Conservation (phyloP, 805 yeast species). For the Hanseniaspora vineae region DNA sequence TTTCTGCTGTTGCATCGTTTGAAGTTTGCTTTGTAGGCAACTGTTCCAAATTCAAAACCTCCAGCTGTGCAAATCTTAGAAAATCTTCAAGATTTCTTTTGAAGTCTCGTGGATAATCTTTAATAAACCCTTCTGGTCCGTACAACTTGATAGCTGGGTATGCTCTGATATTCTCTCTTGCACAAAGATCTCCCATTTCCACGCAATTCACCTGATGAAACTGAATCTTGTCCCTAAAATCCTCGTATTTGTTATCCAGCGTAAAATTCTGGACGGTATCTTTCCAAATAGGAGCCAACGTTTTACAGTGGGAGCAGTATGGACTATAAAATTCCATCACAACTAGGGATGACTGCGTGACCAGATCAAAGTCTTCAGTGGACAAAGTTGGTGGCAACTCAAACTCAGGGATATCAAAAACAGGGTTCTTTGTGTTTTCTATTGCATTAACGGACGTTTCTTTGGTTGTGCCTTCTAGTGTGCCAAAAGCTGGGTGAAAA, state of each 20-base stretch:
- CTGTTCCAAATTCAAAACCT: conserved; percentile 30
- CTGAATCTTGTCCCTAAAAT: conserved; percentile 21
- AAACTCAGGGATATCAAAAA: neutral
- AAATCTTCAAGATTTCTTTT: conserved; percentile 37
- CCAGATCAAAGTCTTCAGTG: conserved; percentile 34
- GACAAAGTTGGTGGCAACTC: conserved; percentile 25
- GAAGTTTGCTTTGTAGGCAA: conserved; percentile 17
- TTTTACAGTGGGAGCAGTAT: conserved; percentile 70
- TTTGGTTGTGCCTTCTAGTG: neutral
- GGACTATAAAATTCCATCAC: conserved; percentile 88
- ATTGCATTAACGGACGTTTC: neutral
- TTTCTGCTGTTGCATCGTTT: neutral
- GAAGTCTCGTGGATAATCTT: conserved; percentile 35
- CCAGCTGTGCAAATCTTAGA: conserved; percentile 39
- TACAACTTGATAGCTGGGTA: conserved; percentile 67
- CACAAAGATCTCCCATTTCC: conserved; percentile 77
- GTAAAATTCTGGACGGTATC: conserved; percentile 40
- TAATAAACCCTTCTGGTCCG: conserved; percentile 37
- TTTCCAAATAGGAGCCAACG: conserved; percentile 75
- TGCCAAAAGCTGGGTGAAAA: too few species aligned
- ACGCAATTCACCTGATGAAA: conserved; percentile 79
- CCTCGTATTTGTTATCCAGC: conserved; percentile 20
- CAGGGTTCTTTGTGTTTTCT: neutral
- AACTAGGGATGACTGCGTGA: conserved; percentile 42
- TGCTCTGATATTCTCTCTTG: conserved; percentile 42